A percentile compares a stretch with the other conserved stretches of the same genome.
These are phyloP conservation scores for Adenanthera pavonina DNA, from an alignment of 306 rosid genomes.

Conservation along the genomic window DNA sequence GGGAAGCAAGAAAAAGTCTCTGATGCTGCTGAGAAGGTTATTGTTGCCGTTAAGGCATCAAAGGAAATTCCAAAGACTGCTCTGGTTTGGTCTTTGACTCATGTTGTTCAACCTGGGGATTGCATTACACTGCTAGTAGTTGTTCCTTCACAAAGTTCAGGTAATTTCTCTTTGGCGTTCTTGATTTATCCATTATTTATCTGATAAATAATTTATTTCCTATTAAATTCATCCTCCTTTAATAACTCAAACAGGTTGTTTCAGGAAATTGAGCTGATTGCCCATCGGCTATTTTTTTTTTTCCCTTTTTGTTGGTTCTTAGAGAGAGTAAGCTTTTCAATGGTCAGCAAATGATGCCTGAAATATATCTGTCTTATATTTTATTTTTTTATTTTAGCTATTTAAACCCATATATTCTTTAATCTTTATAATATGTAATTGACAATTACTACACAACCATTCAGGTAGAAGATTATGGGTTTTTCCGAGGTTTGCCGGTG, in stretches of 20 bases:
- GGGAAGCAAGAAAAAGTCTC: constrained; percentile 81
- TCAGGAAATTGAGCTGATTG: background rate
- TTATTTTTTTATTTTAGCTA: background rate
- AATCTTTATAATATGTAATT: background rate
- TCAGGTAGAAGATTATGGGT: constrained; percentile 93
- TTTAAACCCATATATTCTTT: background rate
- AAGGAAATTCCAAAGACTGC: constrained; percentile 94
- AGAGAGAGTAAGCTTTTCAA: background rate
- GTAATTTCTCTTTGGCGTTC: constrained; percentile 46
- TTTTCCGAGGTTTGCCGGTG: constrained; percentile 93
- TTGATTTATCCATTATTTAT: background rate
- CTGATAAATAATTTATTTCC: background rate
- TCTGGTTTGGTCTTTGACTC: constrained; percentile 94
- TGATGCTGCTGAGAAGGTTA: constrained; percentile 84
- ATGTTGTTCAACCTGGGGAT: constrained; percentile 98
- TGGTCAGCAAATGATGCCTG: background rate
- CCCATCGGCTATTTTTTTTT: background rate
- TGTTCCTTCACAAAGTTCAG: constrained; percentile 88
- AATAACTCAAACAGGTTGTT: constrained; percentile 2
- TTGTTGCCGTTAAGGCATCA: constrained; percentile 93
- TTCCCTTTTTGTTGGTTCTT: background rate
- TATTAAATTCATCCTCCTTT: background rate
- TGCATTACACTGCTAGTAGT: constrained; percentile 94
- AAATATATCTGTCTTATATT: background rate
- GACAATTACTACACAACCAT: constrained; percentile 27